phyloP scores from a whole-genome alignment of 176 grass and related monocot species.

The Coix lacrymajobi region DNA sequence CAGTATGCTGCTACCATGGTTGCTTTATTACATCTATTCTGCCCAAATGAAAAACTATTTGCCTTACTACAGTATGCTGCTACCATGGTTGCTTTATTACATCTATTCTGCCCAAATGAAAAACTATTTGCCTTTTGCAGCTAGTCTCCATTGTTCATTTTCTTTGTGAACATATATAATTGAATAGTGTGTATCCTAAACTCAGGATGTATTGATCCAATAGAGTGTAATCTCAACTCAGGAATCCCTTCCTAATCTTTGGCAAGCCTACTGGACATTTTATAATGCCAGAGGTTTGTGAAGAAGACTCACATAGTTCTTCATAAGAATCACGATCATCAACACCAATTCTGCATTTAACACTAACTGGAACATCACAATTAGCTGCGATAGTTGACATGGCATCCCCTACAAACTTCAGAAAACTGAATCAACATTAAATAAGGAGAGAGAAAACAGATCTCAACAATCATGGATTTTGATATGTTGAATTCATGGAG shows the following conservation, averaged over 20 bases:
- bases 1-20: neutral
- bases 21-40: neutral
- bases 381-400: constrained; percentile 91
- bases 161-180: neutral
- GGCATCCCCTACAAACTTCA: constrained; percentile 93
- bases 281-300: neutral
- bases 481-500: constrained; percentile 5
- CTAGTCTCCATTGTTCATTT: neutral
- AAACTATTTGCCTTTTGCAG: neutral
- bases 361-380: constrained; percentile 74
- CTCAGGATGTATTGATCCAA: neutral
- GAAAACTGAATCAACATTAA: constrained; percentile 27
- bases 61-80: neutral
- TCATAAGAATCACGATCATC: constrained; percentile 86
- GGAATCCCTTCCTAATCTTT: neutral
- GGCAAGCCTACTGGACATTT: neutral
- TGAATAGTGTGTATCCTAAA: neutral
- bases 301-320: constrained; percentile 78
- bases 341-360: constrained; percentile 96
- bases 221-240: neutral
- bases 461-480: neutral
- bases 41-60: neutral
- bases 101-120: neutral
- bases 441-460: neutral
- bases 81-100: neutral